Conservation (phyloP, 2,329 filamentous ascomycete genomes). For the Nothomitra cinnamomea region DNA sequence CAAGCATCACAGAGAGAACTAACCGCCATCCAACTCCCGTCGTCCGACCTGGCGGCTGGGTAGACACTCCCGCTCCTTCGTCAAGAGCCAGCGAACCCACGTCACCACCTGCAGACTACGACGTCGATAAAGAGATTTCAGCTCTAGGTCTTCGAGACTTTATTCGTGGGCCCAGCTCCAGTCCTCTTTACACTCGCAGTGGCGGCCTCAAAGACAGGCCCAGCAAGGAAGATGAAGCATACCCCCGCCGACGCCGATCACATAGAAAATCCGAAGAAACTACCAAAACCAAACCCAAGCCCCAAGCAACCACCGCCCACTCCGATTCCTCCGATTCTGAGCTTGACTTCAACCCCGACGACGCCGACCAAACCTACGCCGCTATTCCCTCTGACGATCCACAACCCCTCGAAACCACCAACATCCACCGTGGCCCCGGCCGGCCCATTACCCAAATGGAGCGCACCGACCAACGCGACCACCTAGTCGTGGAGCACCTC, state of each 20-base stretch:
- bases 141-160: constrained; percentile 4
- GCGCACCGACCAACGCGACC: constrained; percentile 5
- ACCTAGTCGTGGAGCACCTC: constrained; percentile 9
- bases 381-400: not conserved
- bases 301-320: not conserved
- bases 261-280: not conserved
- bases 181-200: not conserved
- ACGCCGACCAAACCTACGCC: constrained; percentile 4
- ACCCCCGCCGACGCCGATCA: not conserved
- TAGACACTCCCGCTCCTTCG: constrained; percentile 25
- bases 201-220: not conserved
- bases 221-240: not conserved
- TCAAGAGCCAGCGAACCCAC: not conserved
- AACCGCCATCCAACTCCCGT: constrained; percentile 22
- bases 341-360: constrained; percentile 6
- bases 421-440: not conserved
- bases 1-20: not conserved
- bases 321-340: constrained; percentile 4
- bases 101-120: constrained; percentile 5
- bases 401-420: not conserved
- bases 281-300: not conserved
- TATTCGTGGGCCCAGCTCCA: constrained; percentile 2
- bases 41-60: constrained; percentile 29
- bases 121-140: not conserved
- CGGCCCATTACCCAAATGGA: constrained; percentile 1